Evolutionary conservation across 306 rosid genomes (phyloP).

Genomic region (Rosa chinensis): DNA sequence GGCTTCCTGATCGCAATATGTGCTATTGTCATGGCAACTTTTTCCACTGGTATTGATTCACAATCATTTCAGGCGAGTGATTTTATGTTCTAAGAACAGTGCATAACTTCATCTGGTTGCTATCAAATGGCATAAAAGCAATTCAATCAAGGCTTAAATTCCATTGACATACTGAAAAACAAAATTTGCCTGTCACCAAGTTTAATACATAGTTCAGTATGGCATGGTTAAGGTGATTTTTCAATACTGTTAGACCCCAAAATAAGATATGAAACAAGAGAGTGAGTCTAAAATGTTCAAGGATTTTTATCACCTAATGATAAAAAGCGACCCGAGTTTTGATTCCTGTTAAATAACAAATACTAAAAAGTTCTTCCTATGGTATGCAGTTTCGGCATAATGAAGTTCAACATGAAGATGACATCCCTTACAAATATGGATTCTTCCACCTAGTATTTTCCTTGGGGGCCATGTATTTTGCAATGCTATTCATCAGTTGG

Average conservation of each 20-base stretch:
- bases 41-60: slow-evolving; percentile 91
- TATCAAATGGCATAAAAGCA: neutral
- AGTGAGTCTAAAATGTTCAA: neutral
- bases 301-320: neutral
- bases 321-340: neutral
- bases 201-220: neutral
- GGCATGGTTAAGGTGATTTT: neutral
- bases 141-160: neutral
- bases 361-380: slow-evolving; percentile 3
- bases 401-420: slow-evolving; percentile 53
- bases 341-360: neutral
- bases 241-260: neutral
- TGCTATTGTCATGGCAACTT: slow-evolving; percentile 78
- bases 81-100: neutral
- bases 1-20: slow-evolving; percentile 75
- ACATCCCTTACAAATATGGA: slow-evolving; percentile 71
- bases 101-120: neutral
- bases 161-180: neutral
- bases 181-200: neutral
- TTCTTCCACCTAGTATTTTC: slow-evolving; percentile 82
- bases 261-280: neutral
- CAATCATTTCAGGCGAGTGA: slow-evolving; percentile 72
- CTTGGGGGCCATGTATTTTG: slow-evolving; percentile 86
- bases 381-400: slow-evolving; percentile 54
- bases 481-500: slow-evolving; percentile 94